A percentile compares a stretch with the other conserved stretches of the same genome.
phyloP scores from a whole-genome alignment of 805 yeast genomes.

The Kodamaea fukazawae region DNA sequence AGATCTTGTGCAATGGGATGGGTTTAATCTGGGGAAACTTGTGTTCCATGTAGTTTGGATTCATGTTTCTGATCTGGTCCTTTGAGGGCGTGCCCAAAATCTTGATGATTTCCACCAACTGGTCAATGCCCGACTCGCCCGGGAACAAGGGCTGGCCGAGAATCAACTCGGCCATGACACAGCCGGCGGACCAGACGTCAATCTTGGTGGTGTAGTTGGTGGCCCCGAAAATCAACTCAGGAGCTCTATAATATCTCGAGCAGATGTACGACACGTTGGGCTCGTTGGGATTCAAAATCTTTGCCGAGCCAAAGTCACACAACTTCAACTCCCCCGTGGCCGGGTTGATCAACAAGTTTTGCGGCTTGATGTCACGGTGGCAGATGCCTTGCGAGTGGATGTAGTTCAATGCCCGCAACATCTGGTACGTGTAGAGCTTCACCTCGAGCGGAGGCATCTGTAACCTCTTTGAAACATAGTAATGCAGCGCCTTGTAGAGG shows the following conservation, averaged over 20 bases:
- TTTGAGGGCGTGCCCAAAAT: conserved; percentile 92
- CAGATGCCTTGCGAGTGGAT: conserved; percentile 79
- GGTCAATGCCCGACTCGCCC: conserved; percentile 97
- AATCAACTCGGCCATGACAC: conserved; percentile 96
- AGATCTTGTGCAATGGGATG: conserved; percentile 66
- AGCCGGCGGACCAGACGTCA: conserved; percentile 96
- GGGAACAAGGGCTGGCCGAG: conserved; percentile 97
- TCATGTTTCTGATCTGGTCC: conserved; percentile 91
- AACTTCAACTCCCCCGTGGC: conserved; percentile 78
- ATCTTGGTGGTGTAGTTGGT: conserved; percentile 94
- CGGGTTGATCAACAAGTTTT: conserved; percentile 84
- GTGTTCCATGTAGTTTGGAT: conserved; percentile 96
- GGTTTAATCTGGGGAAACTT: conserved; percentile 87
- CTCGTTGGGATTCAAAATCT: conserved; percentile 81
- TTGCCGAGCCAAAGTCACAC: conserved; percentile 97
- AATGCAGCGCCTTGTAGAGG: conserved; percentile 83
- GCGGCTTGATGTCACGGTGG: conserved; percentile 92
- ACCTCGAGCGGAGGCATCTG: conserved; percentile 89
- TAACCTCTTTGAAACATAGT: conserved; percentile 66
- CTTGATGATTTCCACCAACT: conserved; percentile 93
- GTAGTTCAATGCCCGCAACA: conserved; percentile 74
- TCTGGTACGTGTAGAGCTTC: conserved; percentile 76
- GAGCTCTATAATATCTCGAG: conserved; percentile 95
- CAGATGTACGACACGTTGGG: conserved; percentile 96
- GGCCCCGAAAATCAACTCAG: conserved; percentile 96